Evolutionary conservation across 1,284 basidiomycete species (phyloP).

Genomic region (Schizophyllum commune): DNA sequence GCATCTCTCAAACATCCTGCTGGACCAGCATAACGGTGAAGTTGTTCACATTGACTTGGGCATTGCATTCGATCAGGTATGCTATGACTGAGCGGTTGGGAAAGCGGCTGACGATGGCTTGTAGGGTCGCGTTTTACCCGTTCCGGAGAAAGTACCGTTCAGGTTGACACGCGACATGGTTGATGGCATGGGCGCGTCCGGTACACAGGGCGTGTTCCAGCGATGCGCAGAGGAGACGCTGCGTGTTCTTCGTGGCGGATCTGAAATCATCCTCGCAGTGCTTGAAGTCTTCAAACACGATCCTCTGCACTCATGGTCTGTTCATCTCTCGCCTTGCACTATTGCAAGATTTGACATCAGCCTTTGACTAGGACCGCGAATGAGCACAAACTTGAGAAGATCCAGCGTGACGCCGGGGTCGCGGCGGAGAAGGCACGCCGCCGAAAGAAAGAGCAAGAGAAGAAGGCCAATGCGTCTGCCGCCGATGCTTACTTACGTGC

Average conservation of each 20-base stretch:
- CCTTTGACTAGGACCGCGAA: conserved; percentile 35
- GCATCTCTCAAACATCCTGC: conserved; percentile 88
- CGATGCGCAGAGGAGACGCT: conserved; percentile 93
- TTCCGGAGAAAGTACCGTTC: conserved; percentile 93
- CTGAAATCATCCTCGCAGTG: conserved; percentile 87
- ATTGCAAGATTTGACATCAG: too few relatives aligned
- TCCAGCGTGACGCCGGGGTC: conserved; percentile 33
- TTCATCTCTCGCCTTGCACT: too few relatives aligned
- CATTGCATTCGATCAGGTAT: conserved; percentile 91
- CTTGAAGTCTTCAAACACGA: conserved; percentile 97
- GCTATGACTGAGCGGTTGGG: conserved; percentile 13
- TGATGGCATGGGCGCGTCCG: conserved; percentile 88
- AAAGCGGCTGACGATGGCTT: background rate
- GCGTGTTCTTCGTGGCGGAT: conserved; percentile 79
- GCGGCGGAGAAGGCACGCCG: background rate
- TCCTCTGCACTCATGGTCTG: conserved; percentile 84
- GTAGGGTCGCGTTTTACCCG: conserved; percentile 74
- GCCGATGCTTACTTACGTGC: conserved; percentile 15
- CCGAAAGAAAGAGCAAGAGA: conserved; percentile 12
- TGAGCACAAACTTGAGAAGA: conserved; percentile 59
- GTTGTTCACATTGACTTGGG: conserved; percentile 94
- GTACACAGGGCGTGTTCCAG: conserved; percentile 92
- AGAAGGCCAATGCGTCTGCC: conserved; percentile 13
- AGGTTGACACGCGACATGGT: conserved; percentile 90
- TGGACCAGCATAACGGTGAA: conserved; percentile 82